Evolutionary conservation across 495 filamentous ascomycete genomes (phyloP).

Genomic region (Tuber melanosporum): DNA sequence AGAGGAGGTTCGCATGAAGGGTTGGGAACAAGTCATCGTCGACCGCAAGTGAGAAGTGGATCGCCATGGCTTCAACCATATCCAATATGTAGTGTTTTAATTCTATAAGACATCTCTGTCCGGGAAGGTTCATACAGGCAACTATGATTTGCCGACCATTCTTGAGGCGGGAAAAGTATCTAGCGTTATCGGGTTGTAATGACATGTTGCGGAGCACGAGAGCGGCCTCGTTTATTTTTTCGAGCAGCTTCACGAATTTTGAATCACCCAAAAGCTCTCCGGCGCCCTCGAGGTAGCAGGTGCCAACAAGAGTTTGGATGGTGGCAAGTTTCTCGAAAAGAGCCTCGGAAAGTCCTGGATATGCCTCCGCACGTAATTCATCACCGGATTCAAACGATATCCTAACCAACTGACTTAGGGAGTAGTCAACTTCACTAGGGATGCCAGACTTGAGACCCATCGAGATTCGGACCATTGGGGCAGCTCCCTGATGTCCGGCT

Average conservation of each 20-base stretch:
- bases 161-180: conserved; percentile 65
- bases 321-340: conserved; percentile 76
- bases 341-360: conserved; percentile 80
- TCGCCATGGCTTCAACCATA: conserved; percentile 84
- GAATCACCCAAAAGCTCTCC: conserved; percentile 68
- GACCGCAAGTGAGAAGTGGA: conserved; percentile 62
- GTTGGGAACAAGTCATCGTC: conserved; percentile 73
- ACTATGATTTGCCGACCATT: conserved; percentile 72
- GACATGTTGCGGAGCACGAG: conserved; percentile 90
- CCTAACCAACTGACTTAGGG: conserved; percentile 85
- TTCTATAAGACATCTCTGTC: conserved; percentile 67
- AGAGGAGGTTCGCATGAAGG: conserved; percentile 61
- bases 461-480: conserved; percentile 36
- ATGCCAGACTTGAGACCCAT: conserved; percentile 71
- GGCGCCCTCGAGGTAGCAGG: conserved; percentile 47
- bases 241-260: conserved; percentile 63
- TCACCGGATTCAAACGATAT: conserved; percentile 91
- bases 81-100: conserved; percentile 88
- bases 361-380: conserved; percentile 89
- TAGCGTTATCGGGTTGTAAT: conserved; percentile 79
- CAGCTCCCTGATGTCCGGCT: conserved; percentile 37
- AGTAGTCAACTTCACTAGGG: conserved; percentile 75
- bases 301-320: conserved; percentile 64
- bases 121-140: conserved; percentile 71
- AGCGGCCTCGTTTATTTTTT: conserved; percentile 75